Base-by-base conservation (phyloP, 176 grass and related monocot genomes). In the Carex kokanica region DNA sequence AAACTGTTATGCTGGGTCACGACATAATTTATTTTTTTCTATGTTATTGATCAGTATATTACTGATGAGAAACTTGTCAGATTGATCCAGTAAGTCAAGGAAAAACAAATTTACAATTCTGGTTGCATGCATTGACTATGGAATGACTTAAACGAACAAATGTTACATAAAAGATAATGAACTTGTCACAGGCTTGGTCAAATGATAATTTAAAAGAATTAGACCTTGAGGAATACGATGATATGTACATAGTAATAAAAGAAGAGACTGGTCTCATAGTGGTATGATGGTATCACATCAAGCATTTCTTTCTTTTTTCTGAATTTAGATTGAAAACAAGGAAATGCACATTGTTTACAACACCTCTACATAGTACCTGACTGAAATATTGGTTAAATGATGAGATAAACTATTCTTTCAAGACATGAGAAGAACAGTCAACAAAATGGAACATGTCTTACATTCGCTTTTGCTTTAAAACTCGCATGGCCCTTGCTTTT, bases 401-500 rank as follows among this genome's bases (percentile, higher is more conserved):
- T 55, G 24, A 77, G 14, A 55, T 21, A 74, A 55, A 4, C 43
- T 16, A 54, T 31, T 55, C 10, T 82, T 67, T 25, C 61, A 82
- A 68, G 12, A 31, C 7, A 18, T 23, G 17, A 29, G 18, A 53
- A 43, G 8, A 65, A 58, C 45, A 62, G 8, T 16, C 65, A 21
- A 25, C 15, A 38, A 12, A 84, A 40, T 57, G 31, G 58, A 23
- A 24, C 18, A 66, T 13, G 23, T 0, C 84, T 61, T 83, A 98
- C 95, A 92, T 91, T 54, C 95, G 88, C 85, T 87, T 97, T 80
- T 97, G 90, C 88, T 97, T 97, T 72, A 97, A 85, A 70, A 97
- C 87, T 57, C 95, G 88, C 88, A 97, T 92, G 64, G 90, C 95
- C 43, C 92, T 86, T 59, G 95, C 92, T 91, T 94, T 97, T 51